Conservation (phyloP, 2,329 filamentous ascomycete species). For the Alternaria viburni region DNA sequence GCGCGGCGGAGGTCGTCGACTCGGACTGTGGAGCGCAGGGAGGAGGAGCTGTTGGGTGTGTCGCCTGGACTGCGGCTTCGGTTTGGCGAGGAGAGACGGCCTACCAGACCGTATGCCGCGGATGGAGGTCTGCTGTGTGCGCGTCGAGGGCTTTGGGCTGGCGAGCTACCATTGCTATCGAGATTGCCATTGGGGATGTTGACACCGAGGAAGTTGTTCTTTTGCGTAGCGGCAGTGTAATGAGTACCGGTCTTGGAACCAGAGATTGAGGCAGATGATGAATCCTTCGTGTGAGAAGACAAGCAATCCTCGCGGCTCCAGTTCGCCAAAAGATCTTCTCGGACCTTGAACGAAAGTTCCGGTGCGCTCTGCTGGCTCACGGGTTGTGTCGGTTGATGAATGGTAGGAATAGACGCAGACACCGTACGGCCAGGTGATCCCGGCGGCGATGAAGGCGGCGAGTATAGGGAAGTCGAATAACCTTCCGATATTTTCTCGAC, state of each 20-base stretch:
- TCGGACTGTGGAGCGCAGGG: conserved; percentile 47
- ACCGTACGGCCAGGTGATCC: conserved; percentile 71
- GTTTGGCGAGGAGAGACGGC: conserved; percentile 37
- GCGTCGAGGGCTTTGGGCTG: conserved; percentile 39
- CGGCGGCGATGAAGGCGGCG: conserved; percentile 73
- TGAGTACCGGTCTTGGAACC: conserved; percentile 67
- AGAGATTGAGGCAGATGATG: conserved; percentile 75
- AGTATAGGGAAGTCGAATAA: conserved; percentile 68
- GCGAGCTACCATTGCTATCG: conserved; percentile 41
- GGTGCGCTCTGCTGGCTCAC: conserved; percentile 31
- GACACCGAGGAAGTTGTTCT: conserved; percentile 60
- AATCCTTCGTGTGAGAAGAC: conserved; percentile 69
- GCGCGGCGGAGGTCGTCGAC: conserved; percentile 57
- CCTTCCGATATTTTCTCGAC: conserved; percentile 75
- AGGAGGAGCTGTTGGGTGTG: conserved; percentile 45
- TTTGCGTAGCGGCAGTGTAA: conserved; percentile 33
- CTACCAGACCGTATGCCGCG: conserved; percentile 44
- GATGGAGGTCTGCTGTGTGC: conserved; percentile 42
- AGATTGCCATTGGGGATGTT: conserved; percentile 54
- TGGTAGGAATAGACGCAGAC: conserved; percentile 57
- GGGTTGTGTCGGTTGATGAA: conserved; percentile 34
- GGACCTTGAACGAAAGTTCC: conserved; percentile 70
- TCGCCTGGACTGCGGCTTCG: conserved; percentile 37
- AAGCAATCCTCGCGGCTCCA: conserved; percentile 82
- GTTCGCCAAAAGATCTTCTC: conserved; percentile 76